phyloP scores from a whole-genome alignment of 2,329 filamentous ascomycete genomes.

The Arachnopeziza araneosa region DNA sequence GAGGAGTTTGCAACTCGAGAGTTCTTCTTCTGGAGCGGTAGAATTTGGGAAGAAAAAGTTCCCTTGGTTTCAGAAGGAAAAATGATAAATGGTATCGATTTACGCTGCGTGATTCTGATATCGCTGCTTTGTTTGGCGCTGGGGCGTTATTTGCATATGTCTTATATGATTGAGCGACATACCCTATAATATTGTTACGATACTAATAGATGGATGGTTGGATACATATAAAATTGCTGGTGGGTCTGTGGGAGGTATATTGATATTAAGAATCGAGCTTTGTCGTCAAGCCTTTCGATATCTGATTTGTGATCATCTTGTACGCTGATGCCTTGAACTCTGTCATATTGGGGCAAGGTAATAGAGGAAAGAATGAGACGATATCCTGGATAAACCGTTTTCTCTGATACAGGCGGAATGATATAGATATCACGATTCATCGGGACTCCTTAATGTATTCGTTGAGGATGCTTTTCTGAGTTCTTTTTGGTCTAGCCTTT shows the following conservation, averaged over 20 bases:
- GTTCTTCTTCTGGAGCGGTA: constrained; percentile 38
- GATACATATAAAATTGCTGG: neutral
- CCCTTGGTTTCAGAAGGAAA: constrained; percentile 48
- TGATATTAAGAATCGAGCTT: neutral
- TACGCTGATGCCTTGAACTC: too few relatives aligned
- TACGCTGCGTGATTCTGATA: neutral
- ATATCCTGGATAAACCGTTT: too few relatives aligned
- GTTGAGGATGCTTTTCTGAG: too few relatives aligned
- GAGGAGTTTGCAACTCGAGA: constrained; percentile 55
- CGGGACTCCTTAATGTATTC: too few relatives aligned
- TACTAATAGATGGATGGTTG: neutral
- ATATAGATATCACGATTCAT: too few relatives aligned
- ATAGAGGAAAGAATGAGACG: too few relatives aligned
- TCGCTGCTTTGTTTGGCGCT: neutral
- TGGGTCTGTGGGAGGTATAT: neutral
- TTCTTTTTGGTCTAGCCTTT: too few relatives aligned
- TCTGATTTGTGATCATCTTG: too few relatives aligned
- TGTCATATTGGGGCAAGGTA: too few relatives aligned
- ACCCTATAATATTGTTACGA: neutral
- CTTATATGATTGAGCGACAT: neutral
- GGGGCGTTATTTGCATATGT: neutral
- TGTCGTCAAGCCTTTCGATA: too few relatives aligned
- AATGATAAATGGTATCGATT: constrained; percentile 6
- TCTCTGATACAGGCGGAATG: too few relatives aligned
- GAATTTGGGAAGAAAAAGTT: constrained; percentile 60